A percentile compares a stretch with the other conserved stretches of the same genome.
These are phyloP conservation scores for Lenzites betulinus DNA, from an alignment of 768 basidiomycete genomes.

Conservation along the genomic window DNA sequence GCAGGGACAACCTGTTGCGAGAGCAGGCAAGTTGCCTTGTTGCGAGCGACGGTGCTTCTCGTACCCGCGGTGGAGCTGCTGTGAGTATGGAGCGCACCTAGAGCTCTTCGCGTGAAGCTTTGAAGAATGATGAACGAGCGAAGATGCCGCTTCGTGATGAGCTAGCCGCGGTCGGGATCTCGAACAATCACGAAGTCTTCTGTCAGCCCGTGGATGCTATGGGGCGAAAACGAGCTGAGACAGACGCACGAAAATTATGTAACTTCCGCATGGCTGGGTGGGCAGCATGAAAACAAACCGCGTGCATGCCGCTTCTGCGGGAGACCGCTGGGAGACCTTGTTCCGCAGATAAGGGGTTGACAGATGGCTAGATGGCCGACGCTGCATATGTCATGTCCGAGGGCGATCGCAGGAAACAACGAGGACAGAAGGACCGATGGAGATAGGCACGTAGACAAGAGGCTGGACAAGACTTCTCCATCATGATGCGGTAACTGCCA, in stretches of 20 bases:
- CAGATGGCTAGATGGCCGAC: background rate
- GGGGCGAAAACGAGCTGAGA: too few relatives aligned
- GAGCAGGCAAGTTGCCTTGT: background rate
- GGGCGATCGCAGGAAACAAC: background rate
- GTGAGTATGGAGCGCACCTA: too few relatives aligned
- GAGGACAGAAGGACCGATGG: background rate
- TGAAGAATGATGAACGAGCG: too few relatives aligned
- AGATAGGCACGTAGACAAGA: background rate
- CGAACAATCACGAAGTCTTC: too few relatives aligned
- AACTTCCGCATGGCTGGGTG: background rate
- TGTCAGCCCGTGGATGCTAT: too few relatives aligned
- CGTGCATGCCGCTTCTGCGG: slow-evolving; percentile 2
- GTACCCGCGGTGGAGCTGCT: background rate
- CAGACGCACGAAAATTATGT: background rate
- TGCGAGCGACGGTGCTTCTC: background rate
- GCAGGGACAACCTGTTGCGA: background rate
- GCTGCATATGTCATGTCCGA: too few relatives aligned
- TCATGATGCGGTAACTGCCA: too few relatives aligned
- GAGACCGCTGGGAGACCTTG: background rate
- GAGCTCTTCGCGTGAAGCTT: too few relatives aligned
- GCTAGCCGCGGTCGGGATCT: too few relatives aligned
- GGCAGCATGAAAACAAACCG: background rate
- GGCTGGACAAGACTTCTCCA: background rate
- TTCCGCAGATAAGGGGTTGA: background rate
- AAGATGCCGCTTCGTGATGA: too few relatives aligned